Evolutionary conservation across 2,329 filamentous ascomycete genomes (phyloP), one percentile per base, ranked within the genome.

Genomic region (Cladosporium sp.): DNA sequence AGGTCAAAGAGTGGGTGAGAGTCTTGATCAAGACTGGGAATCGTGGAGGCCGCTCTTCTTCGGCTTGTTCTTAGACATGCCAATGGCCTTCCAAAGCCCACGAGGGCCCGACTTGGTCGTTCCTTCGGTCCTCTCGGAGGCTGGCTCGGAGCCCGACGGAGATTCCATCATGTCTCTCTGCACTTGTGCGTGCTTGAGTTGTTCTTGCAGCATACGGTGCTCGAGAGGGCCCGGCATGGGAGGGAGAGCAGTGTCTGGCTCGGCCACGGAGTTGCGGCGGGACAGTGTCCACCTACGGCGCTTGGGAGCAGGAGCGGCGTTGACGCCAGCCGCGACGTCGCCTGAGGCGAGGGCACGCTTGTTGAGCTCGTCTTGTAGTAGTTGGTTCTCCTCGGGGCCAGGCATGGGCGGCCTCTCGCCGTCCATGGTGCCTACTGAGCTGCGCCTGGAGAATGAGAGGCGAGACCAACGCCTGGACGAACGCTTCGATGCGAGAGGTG

Each of bases 291-390:
- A 56, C 6, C 61, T 23, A n/a, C 61, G 46, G 33, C 61, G 49
- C 50, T 46, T 63, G 35, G 50, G 50, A 23, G 50, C 5, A 11
- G 61, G 61, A 46, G 61, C 18, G 8, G 53, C n/a, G 31, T 23
- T 37, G 21, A 63, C 61, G 18, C 61, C 61, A 12, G 61, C 61
- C 18, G 61, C 61, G 11, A 63, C 50, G 35, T 63, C 52, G 33
- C 61, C 61, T 18, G 50, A 56, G 16, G 61, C 61, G 1, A 55
- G 23, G 16, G 61, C 61, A 26, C 61, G 61, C 11, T 63, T 63
- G 61, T 63, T 63, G 50, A 63, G 61, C 26, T 63, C 61, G 10
- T 63, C 61, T 56, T 63, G 61, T 5, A 63, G 61, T n/a, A 63
- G 29, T 44, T 63, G 61, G 50, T 55, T 63, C 28, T 63, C 61